These are phyloP conservation scores for Thalassiosira mediterranea DNA, from an alignment of 352 stramenopile genomes.

Conservation along the genomic window DNA sequence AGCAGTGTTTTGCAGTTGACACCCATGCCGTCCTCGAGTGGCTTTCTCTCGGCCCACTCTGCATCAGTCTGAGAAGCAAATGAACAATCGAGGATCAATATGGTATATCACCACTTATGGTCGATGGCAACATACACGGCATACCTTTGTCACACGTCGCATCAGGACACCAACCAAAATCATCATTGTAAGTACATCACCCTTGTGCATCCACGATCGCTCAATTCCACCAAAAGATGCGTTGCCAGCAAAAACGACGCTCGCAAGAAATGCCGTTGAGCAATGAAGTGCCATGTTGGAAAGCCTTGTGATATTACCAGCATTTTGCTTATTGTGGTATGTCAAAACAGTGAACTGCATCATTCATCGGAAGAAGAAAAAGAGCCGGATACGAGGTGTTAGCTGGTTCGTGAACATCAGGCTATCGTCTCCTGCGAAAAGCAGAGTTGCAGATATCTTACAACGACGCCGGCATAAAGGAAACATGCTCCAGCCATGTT, in stretches of 20 bases:
- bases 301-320: conserved; percentile 44
- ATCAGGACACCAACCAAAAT: conserved; percentile 30
- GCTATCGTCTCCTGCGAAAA: not conserved
- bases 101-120: conserved; percentile 2
- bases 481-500: conserved; percentile 22
- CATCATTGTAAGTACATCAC: conserved; percentile 41
- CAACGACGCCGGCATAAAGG: conserved; percentile 24
- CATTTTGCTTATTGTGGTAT: conserved; percentile 46
- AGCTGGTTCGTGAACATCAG: not conserved
- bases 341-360: conserved; percentile 39
- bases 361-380: conserved; percentile 7
- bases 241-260: conserved; percentile 48
- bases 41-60: conserved; percentile 43
- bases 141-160: conserved; percentile 21
- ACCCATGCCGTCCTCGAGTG: conserved; percentile 32
- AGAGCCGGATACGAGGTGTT: no score
- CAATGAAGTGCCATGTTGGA: conserved; percentile 37
- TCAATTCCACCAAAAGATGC: conserved; percentile 43
- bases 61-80: conserved; percentile 3
- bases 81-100: not conserved
- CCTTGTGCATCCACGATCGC: conserved; percentile 50
- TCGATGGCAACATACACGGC: conserved; percentile 6
- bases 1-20: conserved; percentile 54
- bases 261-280: conserved; percentile 40
- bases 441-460: not conserved